Conservation (phyloP, 163 green algal species). For the Volvox carteri region DNA sequence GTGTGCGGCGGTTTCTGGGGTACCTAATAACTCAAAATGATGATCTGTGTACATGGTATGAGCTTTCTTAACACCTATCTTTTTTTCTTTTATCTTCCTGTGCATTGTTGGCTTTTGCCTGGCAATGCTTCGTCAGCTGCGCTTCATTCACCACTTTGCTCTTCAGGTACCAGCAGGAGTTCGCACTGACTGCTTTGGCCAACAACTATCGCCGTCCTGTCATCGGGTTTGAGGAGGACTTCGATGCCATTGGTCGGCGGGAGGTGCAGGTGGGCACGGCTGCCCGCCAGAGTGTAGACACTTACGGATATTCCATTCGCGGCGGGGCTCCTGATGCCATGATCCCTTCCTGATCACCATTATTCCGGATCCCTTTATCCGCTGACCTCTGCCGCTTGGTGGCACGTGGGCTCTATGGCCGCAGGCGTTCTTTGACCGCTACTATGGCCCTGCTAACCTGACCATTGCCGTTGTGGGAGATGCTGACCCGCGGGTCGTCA, state of each 20-base stretch:
- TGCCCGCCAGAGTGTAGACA: no score
- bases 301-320: no score
- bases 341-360: no score
- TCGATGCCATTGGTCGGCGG: constrained; percentile 74
- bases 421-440: constrained; percentile 55
- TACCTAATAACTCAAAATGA: no score
- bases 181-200: constrained; percentile 58
- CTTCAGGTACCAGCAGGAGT: constrained; percentile 70
- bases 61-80: no score
- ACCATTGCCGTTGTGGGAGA: constrained; percentile 82
- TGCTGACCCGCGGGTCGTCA: constrained; percentile 46
- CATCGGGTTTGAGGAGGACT: constrained; percentile 78
- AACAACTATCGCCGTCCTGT: constrained; percentile 83
- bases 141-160: no score
- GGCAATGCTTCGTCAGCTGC: background rate
- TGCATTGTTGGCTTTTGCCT: no score
- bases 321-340: no score
- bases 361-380: background rate
- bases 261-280: constrained; percentile 66
- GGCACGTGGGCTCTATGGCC: no score
- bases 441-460: constrained; percentile 78
- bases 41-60: no score
- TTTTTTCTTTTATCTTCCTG: no score
- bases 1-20: constrained; percentile 16
- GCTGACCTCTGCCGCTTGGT: no score